Evolutionary conservation across 2,329 filamentous ascomycete genomes (phyloP).

Genomic region (Dactylonectria estremocensis): DNA sequence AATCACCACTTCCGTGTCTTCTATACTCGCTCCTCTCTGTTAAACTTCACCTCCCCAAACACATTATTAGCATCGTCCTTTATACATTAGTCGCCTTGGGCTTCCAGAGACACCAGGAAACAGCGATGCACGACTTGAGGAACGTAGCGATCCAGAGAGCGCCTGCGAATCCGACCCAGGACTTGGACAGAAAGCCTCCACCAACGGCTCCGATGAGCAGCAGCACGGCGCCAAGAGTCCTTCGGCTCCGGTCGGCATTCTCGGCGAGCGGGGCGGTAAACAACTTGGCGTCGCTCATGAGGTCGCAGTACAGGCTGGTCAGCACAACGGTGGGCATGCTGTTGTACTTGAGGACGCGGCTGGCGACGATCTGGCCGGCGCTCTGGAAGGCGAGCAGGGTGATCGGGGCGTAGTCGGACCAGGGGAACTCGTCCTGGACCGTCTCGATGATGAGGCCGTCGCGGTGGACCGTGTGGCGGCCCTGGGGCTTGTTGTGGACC

Average conservation of each 20-base stretch:
- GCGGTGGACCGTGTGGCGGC: slow-evolving; percentile 31
- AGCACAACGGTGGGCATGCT: slow-evolving; percentile 46
- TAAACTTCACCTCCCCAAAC: not conserved
- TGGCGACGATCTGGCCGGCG: slow-evolving; percentile 46
- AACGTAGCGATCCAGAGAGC: slow-evolving; percentile 49
- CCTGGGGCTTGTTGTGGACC: slow-evolving; percentile 40
- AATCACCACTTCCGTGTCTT: not conserved
- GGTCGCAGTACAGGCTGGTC: slow-evolving; percentile 48
- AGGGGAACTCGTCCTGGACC: slow-evolving; percentile 43
- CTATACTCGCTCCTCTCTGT: not conserved
- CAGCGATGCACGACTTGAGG: slow-evolving; percentile 40
- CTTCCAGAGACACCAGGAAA: slow-evolving; percentile 46
- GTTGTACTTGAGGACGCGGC: slow-evolving; percentile 48
- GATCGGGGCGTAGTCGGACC: slow-evolving; percentile 44
- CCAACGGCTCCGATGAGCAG: slow-evolving; percentile 43
- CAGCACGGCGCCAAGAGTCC: slow-evolving; percentile 39
- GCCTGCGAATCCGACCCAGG: slow-evolving; percentile 46
- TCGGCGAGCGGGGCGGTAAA: slow-evolving; percentile 45
- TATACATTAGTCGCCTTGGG: slow-evolving; percentile 33
- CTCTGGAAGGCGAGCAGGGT: slow-evolving; percentile 47
- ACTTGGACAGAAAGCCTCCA: slow-evolving; percentile 48
- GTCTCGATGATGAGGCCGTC: slow-evolving; percentile 42
- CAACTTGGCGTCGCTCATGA: slow-evolving; percentile 47
- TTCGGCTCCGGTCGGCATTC: slow-evolving; percentile 45
- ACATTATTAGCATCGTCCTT: not conserved